phyloP scores from a whole-genome alignment of 495 filamentous ascomycete species.

The Neurospora pannonica region DNA sequence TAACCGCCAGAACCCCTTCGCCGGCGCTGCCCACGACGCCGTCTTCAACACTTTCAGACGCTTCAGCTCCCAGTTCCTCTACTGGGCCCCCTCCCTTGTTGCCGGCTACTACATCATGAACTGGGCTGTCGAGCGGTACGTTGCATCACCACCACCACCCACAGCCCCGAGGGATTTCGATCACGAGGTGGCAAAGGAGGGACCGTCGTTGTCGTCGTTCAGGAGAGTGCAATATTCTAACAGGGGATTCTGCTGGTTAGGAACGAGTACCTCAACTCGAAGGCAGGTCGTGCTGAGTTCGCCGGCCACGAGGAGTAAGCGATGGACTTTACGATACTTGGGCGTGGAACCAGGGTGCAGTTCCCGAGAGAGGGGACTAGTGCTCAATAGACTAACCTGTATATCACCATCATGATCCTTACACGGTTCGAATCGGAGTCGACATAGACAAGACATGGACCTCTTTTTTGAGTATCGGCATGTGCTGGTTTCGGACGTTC shows the following conservation, averaged over 20 bases:
- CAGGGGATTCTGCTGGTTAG: slow-evolving; percentile 31
- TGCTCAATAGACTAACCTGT: slow-evolving; percentile 25
- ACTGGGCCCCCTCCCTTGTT: slow-evolving; percentile 69
- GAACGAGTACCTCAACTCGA: slow-evolving; percentile 89
- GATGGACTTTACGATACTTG: background rate
- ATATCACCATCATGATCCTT: slow-evolving; percentile 12
- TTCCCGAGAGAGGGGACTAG: slow-evolving; percentile 6
- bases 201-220: background rate
- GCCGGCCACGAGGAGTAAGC: slow-evolving; percentile 36
- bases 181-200: background rate
- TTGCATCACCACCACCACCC: slow-evolving; percentile 6
- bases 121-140: slow-evolving; percentile 80
- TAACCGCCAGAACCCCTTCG: slow-evolving; percentile 49
- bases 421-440: background rate
- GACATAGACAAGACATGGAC: background rate
- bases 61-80: slow-evolving; percentile 61
- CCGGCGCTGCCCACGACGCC: slow-evolving; percentile 44
- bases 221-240: slow-evolving; percentile 6
- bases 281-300: slow-evolving; percentile 63
- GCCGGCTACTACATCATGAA: slow-evolving; percentile 67
- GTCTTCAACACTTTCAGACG: slow-evolving; percentile 57
- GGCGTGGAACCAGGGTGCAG: background rate
- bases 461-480: background rate
- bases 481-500: background rate
- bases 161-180: background rate